Evolutionary conservation across 73 alveolate genomes (phyloP).

Genomic region (Paramecium primaurelia): DNA sequence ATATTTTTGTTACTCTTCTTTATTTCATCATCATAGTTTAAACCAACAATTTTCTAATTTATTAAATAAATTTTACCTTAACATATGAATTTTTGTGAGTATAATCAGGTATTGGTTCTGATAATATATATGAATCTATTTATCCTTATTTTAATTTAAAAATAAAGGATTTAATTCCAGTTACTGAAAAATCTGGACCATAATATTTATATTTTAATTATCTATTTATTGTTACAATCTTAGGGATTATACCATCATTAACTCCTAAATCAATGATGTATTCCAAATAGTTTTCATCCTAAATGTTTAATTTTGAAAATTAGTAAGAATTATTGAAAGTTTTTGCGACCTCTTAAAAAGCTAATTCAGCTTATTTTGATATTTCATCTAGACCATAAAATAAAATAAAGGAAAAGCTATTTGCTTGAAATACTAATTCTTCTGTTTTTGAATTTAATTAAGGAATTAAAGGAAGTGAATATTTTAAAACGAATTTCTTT

Average conservation of each 20-base stretch:
- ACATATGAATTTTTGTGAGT: background rate
- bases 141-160: background rate
- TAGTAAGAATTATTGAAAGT: background rate
- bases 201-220: background rate
- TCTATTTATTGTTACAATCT: background rate
- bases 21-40: background rate
- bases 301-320: background rate
- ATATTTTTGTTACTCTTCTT: background rate
- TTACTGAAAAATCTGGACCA: conserved; percentile 4
- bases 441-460: background rate
- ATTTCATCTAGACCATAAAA: background rate
- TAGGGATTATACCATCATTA: background rate
- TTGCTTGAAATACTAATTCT: background rate
- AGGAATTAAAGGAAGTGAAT: background rate
- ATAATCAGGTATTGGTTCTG: background rate
- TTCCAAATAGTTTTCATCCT: background rate
- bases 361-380: background rate
- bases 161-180: background rate
- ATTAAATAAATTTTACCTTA: background rate
- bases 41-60: background rate
- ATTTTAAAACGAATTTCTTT: background rate
- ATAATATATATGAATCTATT: background rate
- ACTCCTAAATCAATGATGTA: background rate
- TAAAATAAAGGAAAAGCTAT: background rate
- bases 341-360: background rate